Conservation (phyloP, 75 land plant genomes). For the Chamaecyparis obtusa region DNA sequence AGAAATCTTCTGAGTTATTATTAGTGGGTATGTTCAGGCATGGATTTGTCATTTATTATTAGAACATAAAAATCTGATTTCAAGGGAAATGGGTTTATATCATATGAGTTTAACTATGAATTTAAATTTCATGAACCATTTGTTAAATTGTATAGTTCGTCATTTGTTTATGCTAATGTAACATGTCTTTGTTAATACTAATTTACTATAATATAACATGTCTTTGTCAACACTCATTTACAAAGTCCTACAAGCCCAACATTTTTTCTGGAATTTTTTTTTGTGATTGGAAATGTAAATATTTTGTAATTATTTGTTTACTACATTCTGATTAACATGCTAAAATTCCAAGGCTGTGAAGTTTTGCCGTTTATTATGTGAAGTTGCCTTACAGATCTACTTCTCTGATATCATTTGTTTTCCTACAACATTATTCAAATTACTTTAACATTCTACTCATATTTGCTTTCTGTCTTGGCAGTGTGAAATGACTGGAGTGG, state of each 20-base stretch:
- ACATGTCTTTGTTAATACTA: too few relatives aligned
- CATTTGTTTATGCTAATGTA: too few relatives aligned
- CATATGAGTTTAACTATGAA: not conserved
- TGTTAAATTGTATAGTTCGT: not conserved
- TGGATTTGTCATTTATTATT: not conserved
- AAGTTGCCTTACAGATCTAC: not conserved
- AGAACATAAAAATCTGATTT: not conserved
- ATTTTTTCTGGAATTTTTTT: not conserved
- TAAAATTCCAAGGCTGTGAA: not conserved
- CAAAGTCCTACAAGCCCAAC: not conserved
- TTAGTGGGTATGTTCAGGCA: not conserved
- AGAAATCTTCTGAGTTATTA: not conserved
- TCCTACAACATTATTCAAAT: not conserved
- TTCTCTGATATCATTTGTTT: slow-evolving; percentile 8
- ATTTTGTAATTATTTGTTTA: not conserved
- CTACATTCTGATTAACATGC: not conserved
- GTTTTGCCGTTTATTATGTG: not conserved
- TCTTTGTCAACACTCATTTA: not conserved
- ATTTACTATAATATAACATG: too few relatives aligned
- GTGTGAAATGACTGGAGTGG: slow-evolving; percentile 99
- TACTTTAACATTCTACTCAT: slow-evolving; percentile 16
- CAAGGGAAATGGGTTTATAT: not conserved
- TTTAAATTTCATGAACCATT: too few relatives aligned
- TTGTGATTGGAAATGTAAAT: not conserved
- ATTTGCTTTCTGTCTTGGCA: slow-evolving; percentile 28